Evolutionary conservation across 2,329 filamentous ascomycete genomes (phyloP).

Genomic region (Cercospora brassicicola): DNA sequence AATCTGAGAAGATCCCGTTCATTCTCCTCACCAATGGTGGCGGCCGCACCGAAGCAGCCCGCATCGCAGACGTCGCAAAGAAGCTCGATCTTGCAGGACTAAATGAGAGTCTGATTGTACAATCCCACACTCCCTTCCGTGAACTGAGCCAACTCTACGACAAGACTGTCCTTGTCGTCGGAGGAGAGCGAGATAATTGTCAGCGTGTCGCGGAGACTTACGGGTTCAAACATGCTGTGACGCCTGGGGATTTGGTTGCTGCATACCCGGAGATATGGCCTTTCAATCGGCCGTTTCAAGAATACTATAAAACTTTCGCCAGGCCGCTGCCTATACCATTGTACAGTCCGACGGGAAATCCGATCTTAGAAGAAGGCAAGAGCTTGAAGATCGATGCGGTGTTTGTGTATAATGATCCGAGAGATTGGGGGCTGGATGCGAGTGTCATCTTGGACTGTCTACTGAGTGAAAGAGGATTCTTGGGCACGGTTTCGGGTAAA

Average conservation of each 20-base stretch:
- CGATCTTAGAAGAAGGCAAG: not conserved
- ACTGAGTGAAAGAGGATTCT: constrained; percentile 71
- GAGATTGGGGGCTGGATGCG: constrained; percentile 90
- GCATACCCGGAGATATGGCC: constrained; percentile 78
- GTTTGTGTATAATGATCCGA: constrained; percentile 91
- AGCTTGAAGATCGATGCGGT: constrained; percentile 79
- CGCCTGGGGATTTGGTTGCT: constrained; percentile 77
- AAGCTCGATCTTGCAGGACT: constrained; percentile 63
- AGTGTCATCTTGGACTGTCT: constrained; percentile 83
- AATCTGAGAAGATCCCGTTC: constrained; percentile 77
- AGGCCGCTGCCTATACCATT: constrained; percentile 58
- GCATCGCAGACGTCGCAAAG: constrained; percentile 67
- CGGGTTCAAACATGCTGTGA: constrained; percentile 65
- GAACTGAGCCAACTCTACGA: constrained; percentile 63
- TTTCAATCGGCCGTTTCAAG: constrained; percentile 67
- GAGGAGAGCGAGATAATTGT: constrained; percentile 57
- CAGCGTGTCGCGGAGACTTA: constrained; percentile 68
- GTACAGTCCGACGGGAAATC: constrained; percentile 37
- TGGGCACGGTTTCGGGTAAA: constrained; percentile 74
- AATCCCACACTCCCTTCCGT: constrained; percentile 88
- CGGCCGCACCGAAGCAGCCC: constrained; percentile 74
- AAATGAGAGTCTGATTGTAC: constrained; percentile 71
- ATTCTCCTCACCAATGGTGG: constrained; percentile 96
- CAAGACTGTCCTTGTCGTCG: constrained; percentile 52
- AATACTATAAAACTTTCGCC: constrained; percentile 61